phyloP scores from a whole-genome alignment of 1,284 basidiomycete genomes.

The Peniophora sp. region DNA sequence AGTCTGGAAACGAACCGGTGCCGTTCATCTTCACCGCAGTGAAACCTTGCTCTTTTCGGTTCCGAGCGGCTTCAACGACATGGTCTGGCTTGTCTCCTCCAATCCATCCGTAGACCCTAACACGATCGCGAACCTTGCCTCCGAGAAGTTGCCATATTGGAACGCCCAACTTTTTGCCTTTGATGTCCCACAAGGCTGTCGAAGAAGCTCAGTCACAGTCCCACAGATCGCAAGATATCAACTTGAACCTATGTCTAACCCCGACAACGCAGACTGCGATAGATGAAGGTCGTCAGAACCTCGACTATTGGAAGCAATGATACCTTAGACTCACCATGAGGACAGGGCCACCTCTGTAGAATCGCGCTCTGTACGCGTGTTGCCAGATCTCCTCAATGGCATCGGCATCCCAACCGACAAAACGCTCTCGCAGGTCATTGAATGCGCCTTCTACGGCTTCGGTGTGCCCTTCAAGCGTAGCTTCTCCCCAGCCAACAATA shows the following conservation, averaged over 20 bases:
- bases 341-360: constrained; percentile 70
- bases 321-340: constrained; percentile 44
- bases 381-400: constrained; percentile 71
- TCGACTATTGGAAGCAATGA: background rate
- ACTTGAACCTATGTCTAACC: constrained; percentile 34
- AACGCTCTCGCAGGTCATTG: constrained; percentile 52
- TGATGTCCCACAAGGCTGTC: constrained; percentile 59
- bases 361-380: constrained; percentile 55
- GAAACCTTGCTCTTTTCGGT: constrained; percentile 64
- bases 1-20: constrained; percentile 29
- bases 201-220: too few relatives aligned
- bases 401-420: constrained; percentile 61
- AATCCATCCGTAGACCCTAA: constrained; percentile 63
- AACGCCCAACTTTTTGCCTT: constrained; percentile 70
- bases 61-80: constrained; percentile 52
- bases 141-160: constrained; percentile 72
- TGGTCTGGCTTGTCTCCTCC: constrained; percentile 67
- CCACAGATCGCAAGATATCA: too few relatives aligned
- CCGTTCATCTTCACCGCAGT: constrained; percentile 77
- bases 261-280: constrained; percentile 40
- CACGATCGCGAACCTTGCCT: constrained; percentile 56
- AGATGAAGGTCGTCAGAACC: constrained; percentile 12
- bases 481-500: constrained; percentile 66
- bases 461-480: constrained; percentile 63
- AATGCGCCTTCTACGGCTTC: constrained; percentile 73